phyloP scores from a whole-genome alignment of 2,329 filamentous ascomycete genomes.

The Pseudogymnoascus sp. region DNA sequence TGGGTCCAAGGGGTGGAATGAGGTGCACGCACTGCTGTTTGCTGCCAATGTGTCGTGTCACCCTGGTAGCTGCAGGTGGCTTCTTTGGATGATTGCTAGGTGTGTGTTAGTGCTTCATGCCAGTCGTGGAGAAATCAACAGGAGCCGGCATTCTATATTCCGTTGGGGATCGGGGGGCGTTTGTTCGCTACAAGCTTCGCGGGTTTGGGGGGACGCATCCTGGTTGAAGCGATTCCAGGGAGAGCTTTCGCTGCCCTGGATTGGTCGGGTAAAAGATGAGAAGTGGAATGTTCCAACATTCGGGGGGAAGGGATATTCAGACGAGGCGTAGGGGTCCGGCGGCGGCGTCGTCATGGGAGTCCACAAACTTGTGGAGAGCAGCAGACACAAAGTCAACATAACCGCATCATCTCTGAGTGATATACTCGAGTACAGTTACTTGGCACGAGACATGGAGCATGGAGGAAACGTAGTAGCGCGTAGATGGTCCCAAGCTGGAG shows the following conservation, averaged over 20 bases:
- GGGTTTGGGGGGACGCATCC: neutral
- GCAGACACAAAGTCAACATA: neutral
- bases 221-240: neutral
- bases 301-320: neutral
- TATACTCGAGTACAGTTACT: neutral
- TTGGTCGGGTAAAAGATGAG: neutral
- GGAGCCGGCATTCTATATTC: neutral
- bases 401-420: neutral
- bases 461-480: neutral
- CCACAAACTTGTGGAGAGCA: neutral
- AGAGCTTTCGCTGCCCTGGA: neutral
- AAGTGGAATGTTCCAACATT: constrained; percentile 1
- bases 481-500: neutral
- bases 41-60: neutral
- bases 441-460: constrained; percentile 4
- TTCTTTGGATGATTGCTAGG: neutral
- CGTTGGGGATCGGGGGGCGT: neutral
- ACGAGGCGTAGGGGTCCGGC: neutral
- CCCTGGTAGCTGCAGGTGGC: constrained; percentile 4
- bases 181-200: neutral
- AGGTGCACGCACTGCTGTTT: neutral
- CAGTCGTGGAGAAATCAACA: neutral
- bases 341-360: neutral
- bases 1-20: neutral
- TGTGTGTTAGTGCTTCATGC: neutral